Evolutionary conservation across 345 rosid genomes (phyloP).

Genomic region (Euphorbia tirucalli): DNA sequence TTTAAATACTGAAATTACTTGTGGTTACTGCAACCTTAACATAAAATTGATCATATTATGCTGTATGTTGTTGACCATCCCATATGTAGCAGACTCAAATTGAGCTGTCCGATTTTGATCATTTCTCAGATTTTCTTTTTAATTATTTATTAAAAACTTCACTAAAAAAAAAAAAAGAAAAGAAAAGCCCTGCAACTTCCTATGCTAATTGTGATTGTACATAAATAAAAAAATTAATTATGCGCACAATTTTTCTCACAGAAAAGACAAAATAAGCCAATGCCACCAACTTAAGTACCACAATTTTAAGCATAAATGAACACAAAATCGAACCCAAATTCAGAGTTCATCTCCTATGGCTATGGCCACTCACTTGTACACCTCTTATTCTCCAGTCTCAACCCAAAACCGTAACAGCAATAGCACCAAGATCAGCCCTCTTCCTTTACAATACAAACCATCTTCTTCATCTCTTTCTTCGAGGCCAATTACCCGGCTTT

Average conservation of each 20-base stretch:
- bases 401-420: constrained; percentile 14
- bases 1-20: not conserved
- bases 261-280: not conserved
- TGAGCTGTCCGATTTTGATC: not conserved
- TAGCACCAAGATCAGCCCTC: constrained; percentile 14
- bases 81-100: not conserved
- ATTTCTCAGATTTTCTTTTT: not conserved
- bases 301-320: not conserved
- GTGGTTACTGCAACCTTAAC: not conserved
- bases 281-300: not conserved
- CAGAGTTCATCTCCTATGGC: constrained; percentile 19
- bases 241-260: not conserved
- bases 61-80: constrained; percentile 3
- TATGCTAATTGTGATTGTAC: too few relatives aligned
- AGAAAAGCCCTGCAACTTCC: not conserved
- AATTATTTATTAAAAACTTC: not conserved
- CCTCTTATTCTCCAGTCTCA: constrained; percentile 20
- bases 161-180: not conserved
- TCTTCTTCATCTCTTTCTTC: constrained; percentile 17
- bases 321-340: not conserved
- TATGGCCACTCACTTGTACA: constrained; percentile 48
- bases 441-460: constrained; percentile 20
- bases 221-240: too few relatives aligned
- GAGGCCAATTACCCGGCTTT: constrained; percentile 20
- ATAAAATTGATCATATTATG: not conserved